Base-by-base conservation (phyloP, 2,329 filamentous ascomycete genomes). In the Claviceps sp. region DNA sequence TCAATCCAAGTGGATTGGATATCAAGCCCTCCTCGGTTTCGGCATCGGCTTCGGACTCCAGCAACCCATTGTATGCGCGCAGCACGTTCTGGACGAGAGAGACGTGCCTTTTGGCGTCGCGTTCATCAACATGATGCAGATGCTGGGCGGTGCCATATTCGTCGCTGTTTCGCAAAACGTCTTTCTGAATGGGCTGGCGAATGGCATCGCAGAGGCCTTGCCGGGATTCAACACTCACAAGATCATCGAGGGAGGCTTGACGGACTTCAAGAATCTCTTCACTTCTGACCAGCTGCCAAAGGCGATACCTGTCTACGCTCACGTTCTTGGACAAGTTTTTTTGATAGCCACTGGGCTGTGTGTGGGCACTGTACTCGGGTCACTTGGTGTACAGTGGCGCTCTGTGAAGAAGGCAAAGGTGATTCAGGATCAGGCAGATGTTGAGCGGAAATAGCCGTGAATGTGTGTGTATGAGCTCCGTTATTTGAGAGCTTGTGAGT, bases 1-100 rank as follows among this genome's bases (percentile, higher is more conserved):
- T 1, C 58, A 64, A 0, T 59, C 57, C 3, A 61, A 65, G 43
- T 76, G 71, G 72, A 68, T 74, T 44, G 70, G 70, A 16, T 75
- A 68, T 54, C 72, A 74, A 58, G 62, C 63, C 6, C 52, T 74
- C 19, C 61, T 62, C n/a, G 70, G 71, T 19, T 50, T 67, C 2
- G 70, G 68, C 4, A 56, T 67, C 7, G 70, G 70, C 43, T 51
- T 70, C 5, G 62, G 62, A 4, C 60, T 73, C 54, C 70, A 72
- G 50, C 63, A 69, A 51, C 63, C 69, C 8, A 57, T 68, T 13
- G 17, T 44, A 7, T 34, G 5, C 8, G 44, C 44, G 13, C 44
- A 46, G 26, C 24, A 46, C 17, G 44, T 46, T n/a, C 24, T 46
- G 16, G 24, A 11, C 10, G 44, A 46, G 14, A 30, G 10, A 26